A percentile compares a stretch with the other conserved stretches of the same genome.
phyloP scores from a whole-genome alignment of 1,139 yeast genomes.

The Zygosaccharomyces pseudobailii region DNA sequence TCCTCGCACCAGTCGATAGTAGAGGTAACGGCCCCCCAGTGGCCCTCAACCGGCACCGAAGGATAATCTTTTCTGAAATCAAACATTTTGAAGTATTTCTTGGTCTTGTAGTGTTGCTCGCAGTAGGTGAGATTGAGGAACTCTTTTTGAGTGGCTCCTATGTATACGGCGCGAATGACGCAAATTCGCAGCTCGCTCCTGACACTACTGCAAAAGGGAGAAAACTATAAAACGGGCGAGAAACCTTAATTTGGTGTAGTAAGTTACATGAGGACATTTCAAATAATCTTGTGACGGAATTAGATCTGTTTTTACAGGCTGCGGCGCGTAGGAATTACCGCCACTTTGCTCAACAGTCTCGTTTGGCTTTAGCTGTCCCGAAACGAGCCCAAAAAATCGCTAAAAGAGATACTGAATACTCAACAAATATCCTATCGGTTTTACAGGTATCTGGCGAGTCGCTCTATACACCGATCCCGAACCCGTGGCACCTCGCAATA shows the following conservation, averaged over 20 bases:
- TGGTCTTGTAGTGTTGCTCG: not conserved
- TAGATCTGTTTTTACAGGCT: not conserved
- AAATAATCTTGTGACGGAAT: too few species aligned
- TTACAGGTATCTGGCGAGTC: too few species aligned
- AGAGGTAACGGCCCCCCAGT: constrained; percentile 41
- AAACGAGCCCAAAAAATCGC: not conserved
- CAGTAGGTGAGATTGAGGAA: not conserved
- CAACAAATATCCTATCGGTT: too few species aligned
- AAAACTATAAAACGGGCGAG: too few species aligned
- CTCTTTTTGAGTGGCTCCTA: not conserved
- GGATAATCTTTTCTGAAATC: constrained; percentile 34
- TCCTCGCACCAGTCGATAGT: constrained; percentile 98
- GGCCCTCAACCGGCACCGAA: constrained; percentile 31
- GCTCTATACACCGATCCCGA: too few species aligned
- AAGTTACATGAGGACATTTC: too few species aligned
- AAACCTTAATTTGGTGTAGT: too few species aligned
- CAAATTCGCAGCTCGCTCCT: not conserved
- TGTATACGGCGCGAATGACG: not conserved
- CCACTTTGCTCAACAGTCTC: not conserved
- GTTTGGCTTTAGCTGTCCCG: not conserved
- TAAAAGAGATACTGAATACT: too few species aligned
- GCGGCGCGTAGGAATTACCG: not conserved
- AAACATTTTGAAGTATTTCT: not conserved
- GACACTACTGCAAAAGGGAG: too few species aligned
- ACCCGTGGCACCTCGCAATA: too few species aligned